phyloP scores from a whole-genome alignment of 176 grass and related monocot species.

The Zea luxurians region DNA sequence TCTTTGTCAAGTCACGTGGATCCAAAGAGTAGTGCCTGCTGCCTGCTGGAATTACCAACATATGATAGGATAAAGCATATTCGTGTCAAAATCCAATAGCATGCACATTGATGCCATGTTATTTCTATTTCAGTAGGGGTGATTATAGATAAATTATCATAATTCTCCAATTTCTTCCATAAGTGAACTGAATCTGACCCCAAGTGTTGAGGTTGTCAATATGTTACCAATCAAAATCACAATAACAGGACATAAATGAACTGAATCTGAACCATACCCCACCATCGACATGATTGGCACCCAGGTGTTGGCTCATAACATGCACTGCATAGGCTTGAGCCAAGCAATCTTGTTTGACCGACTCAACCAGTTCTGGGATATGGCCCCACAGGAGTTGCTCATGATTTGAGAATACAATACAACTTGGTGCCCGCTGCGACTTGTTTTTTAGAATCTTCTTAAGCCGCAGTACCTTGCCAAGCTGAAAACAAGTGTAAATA shows the following conservation, averaged over 20 bases:
- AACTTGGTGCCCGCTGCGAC: conserved; percentile 38
- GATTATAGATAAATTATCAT: not conserved
- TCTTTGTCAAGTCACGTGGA: conserved; percentile 7
- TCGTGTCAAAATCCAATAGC: not conserved
- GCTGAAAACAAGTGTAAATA: conserved; percentile 36
- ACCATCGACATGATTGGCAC: conserved; percentile 58
- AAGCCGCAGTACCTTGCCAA: conserved; percentile 80
- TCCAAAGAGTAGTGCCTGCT: not conserved
- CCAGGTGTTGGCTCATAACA: conserved; percentile 75
- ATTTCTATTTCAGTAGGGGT: not conserved
- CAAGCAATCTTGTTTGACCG: conserved; percentile 59
- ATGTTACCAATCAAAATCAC: not conserved
- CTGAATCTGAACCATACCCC: conserved; percentile 52
- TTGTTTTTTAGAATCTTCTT: conserved; percentile 62
- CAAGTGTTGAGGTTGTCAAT: not conserved
- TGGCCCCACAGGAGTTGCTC: conserved; percentile 74
- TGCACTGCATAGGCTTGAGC: conserved; percentile 57
- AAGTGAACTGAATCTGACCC: not conserved
- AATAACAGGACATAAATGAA: conserved; percentile 12
- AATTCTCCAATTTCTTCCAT: not conserved
- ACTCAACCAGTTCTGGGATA: conserved; percentile 56
- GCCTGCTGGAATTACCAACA: conserved; percentile 8
- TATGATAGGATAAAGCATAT: not conserved
- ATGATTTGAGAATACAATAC: conserved; percentile 58
- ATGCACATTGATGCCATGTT: not conserved